Percentiles rank a stretch among this genome's conserved stretches.
Evolutionary conservation across 2,329 filamentous ascomycete genomes (phyloP).

Genomic region (Ophiostoma triangulosporum): DNA sequence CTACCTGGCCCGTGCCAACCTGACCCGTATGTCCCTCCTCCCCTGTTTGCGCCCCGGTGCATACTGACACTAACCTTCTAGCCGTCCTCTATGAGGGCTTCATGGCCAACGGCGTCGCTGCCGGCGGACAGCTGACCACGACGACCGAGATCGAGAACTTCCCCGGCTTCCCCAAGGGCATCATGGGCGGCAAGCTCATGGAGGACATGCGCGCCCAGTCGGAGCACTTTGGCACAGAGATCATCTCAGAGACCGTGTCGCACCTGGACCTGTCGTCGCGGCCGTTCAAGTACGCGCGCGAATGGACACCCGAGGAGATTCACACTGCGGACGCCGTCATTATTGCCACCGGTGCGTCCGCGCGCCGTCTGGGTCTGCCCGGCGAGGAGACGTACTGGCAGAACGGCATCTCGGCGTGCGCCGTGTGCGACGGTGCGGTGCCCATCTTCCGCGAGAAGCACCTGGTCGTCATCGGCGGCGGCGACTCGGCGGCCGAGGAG

Average conservation of each 20-base stretch:
- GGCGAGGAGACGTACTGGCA: conserved; percentile 98
- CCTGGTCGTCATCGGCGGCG: conserved; percentile 88
- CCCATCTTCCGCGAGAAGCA: conserved; percentile 97
- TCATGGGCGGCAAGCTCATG: conserved; percentile 84
- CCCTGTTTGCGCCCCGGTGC: background rate
- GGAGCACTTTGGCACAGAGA: conserved; percentile 78
- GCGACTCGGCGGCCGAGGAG: conserved; percentile 94
- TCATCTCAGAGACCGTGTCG: conserved; percentile 84
- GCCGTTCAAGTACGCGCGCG: conserved; percentile 88
- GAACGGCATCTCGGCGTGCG: conserved; percentile 89
- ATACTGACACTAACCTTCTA: conserved; percentile 17
- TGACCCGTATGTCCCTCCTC: conserved; percentile 50
- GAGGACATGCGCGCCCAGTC: conserved; percentile 90
- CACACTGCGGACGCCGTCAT: conserved; percentile 89
- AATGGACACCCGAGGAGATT: conserved; percentile 69
- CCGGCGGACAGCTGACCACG: conserved; percentile 92
- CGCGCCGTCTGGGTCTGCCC: conserved; percentile 63
- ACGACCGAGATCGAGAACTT: conserved; percentile 99
- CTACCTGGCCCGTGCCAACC: conserved; percentile 86
- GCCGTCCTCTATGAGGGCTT: conserved; percentile 95
- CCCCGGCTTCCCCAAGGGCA: conserved; percentile 81
- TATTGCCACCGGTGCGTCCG: conserved; percentile 89
- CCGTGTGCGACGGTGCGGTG: conserved; percentile 91
- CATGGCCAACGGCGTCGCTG: conserved; percentile 90
- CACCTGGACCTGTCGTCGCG: conserved; percentile 71